Evolutionary conservation across 208 protist genomes (phyloP), one percentile per base, ranked within the genome.

Genomic region (Trypanosomatidae sp.): DNA sequence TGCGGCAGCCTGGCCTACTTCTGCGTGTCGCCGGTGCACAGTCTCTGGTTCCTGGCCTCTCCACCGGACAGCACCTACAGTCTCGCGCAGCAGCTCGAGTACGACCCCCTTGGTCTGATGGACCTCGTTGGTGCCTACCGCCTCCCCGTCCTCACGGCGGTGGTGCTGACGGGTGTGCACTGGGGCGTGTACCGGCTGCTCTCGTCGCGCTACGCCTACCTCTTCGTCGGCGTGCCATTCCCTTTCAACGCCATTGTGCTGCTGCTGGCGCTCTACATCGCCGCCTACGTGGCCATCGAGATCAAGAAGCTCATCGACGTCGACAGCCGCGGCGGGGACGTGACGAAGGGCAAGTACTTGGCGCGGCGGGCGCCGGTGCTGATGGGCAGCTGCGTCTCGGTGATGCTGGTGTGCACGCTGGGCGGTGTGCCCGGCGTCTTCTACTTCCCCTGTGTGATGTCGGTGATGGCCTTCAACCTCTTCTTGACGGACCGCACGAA

Each of bases 401-500:
- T 76, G 13, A 50, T 92, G 12, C 70, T 89, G 44, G 13, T 94
- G 41, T 90, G 80, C 53, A 13, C 84, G 5, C 62, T 90, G 28
- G 73, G 55, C 22, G 76, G 81, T n/a, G 62, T 82, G 12, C 90
- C 92, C 9, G 82, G 66, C 17, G 43, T 86, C 60, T 89, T 97
- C 73, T 83, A 89, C 60, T 25, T 92, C 13, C 75, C 83, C 2
- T 66, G 79, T 22, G 59, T 89, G 46, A 65, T 97, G n/a, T 88
- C 83, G 56, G 79, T 94, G 28, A 69, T 79, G 8, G 76, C 80
- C n/a, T 73, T 97, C n/a, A 88, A 93, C 65, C 49, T 93, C 36
- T 97, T 94, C 70, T 77, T 97, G 6, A 69, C 93, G n/a, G 87
- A 95, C 76, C 89, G 90, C 69, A 73, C 69, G 28, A 91, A 89